Evolutionary conservation across 495 filamentous ascomycete species (phyloP).

Genomic region (Penicillium ucsense): DNA sequence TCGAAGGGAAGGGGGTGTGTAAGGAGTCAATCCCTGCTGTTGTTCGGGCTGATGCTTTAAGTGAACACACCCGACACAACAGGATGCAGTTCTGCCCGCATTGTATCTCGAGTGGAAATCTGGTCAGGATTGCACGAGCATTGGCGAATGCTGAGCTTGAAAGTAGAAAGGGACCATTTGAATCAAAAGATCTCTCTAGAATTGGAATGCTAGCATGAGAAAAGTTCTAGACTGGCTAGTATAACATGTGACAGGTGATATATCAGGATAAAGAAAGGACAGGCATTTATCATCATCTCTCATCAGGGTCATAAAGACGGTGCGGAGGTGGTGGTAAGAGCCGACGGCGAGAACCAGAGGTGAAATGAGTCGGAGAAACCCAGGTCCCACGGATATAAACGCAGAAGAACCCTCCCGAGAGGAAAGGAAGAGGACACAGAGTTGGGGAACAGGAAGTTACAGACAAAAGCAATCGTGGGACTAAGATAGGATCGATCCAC

Average conservation of each 20-base stretch:
- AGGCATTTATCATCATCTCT: conserved; percentile 46
- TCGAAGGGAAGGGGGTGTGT: too few relatives aligned
- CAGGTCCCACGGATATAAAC: too few relatives aligned
- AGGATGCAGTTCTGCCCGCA: too few relatives aligned
- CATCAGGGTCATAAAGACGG: conserved; percentile 45
- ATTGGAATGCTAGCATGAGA: conserved; percentile 31
- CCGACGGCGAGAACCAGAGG: neutral
- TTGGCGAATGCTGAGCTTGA: neutral
- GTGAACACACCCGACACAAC: too few relatives aligned
- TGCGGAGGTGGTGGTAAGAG: conserved; percentile 38
- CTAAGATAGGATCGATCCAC: neutral
- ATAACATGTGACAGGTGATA: conserved; percentile 13
- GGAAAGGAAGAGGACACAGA: conserved; percentile 5
- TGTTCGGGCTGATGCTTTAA: too few relatives aligned
- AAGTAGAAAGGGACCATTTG: conserved; percentile 3
- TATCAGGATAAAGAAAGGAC: conserved; percentile 11
- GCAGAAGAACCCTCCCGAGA: conserved; percentile 8
- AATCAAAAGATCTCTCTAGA: conserved; percentile 19
- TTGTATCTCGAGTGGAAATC: too few relatives aligned
- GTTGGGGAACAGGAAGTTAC: too few relatives aligned
- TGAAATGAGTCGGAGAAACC: neutral
- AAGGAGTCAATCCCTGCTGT: too few relatives aligned
- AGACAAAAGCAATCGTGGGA: neutral
- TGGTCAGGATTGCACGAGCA: neutral
- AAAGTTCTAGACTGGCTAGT: conserved; percentile 33